Conservation (phyloP, 2,329 filamentous ascomycete species). For the Penicillium janthinellum region DNA sequence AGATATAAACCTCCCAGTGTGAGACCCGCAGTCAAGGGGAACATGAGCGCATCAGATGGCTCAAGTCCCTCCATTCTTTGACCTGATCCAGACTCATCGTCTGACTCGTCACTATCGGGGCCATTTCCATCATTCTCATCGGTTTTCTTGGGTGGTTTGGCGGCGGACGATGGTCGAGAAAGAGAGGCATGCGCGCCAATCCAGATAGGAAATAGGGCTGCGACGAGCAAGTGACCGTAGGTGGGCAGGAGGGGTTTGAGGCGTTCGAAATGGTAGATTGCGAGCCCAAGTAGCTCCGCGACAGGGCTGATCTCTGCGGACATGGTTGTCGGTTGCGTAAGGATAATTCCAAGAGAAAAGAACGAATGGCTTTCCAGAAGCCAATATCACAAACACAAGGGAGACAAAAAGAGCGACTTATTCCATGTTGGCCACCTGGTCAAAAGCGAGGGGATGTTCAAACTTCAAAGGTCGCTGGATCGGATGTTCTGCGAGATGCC, state of each 20-base stretch:
- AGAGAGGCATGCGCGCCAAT: slow-evolving; percentile 83
- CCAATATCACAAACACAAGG: neutral
- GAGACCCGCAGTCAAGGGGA: slow-evolving; percentile 75
- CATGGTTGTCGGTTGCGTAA: slow-evolving; percentile 23
- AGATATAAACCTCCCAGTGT: slow-evolving; percentile 79
- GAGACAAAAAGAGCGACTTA: slow-evolving; percentile 9
- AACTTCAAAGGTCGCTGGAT: slow-evolving; percentile 3
- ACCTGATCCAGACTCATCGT: slow-evolving; percentile 55
- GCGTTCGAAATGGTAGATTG: slow-evolving; percentile 48
- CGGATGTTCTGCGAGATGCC: slow-evolving; percentile 14
- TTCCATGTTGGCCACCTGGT: slow-evolving; percentile 14
- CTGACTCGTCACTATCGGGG: slow-evolving; percentile 44
- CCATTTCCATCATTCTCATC: slow-evolving; percentile 33
- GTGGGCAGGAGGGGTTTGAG: slow-evolving; percentile 55
- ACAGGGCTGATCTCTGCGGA: slow-evolving; percentile 37
- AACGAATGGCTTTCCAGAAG: neutral
- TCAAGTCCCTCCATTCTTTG: slow-evolving; percentile 69
- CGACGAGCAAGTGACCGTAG: slow-evolving; percentile 63
- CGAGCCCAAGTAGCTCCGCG: slow-evolving; percentile 43
- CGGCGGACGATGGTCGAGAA: slow-evolving; percentile 78
- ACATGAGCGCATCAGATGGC: slow-evolving; percentile 78
- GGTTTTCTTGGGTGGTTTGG: slow-evolving; percentile 57
- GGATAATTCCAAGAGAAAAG: neutral
- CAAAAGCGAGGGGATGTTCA: neutral
- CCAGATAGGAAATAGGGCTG: slow-evolving; percentile 81